phyloP scores from a whole-genome alignment of 768 basidiomycete genomes.

The Omphalotus guepiniiformis region DNA sequence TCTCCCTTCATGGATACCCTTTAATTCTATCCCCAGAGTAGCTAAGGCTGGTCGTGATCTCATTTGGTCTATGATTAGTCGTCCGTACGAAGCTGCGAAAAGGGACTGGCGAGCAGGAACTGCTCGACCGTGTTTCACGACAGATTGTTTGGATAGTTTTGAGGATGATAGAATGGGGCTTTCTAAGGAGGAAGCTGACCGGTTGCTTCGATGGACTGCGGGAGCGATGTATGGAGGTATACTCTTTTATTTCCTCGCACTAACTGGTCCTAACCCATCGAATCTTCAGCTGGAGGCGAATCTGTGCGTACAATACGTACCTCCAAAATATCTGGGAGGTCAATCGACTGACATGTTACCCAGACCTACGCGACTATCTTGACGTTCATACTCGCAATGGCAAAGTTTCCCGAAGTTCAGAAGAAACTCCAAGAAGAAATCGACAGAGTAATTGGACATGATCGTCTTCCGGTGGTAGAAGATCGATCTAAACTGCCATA shows the following conservation, averaged over 20 bases:
- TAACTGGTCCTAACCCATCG: not conserved
- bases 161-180: not conserved
- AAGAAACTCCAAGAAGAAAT: slow-evolving; percentile 12
- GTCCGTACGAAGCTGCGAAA: slow-evolving; percentile 9
- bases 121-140: slow-evolving; percentile 4
- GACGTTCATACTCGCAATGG: slow-evolving; percentile 10
- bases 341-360: not conserved
- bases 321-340: not conserved
- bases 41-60: slow-evolving; percentile 6
- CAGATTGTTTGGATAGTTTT: not conserved
- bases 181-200: slow-evolving; percentile 3
- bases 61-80: not conserved
- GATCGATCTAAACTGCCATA: slow-evolving; percentile 15
- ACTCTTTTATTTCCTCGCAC: not conserved
- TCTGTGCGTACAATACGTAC: not conserved
- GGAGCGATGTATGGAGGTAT: slow-evolving; percentile 16
- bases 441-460: slow-evolving; percentile 11
- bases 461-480: slow-evolving; percentile 8
- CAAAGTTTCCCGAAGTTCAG: slow-evolving; percentile 9
- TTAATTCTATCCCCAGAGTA: slow-evolving; percentile 9
- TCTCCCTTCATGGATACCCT: slow-evolving; percentile 18
- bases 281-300: slow-evolving; percentile 10
- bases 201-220: slow-evolving; percentile 11
- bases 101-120: not conserved
- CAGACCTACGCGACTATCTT: slow-evolving; percentile 10